Percentiles rank a stretch among this genome's conserved stretches.
Conservation (phyloP, 73 alveolate genomes). For the Paraurostyla sp. region DNA sequence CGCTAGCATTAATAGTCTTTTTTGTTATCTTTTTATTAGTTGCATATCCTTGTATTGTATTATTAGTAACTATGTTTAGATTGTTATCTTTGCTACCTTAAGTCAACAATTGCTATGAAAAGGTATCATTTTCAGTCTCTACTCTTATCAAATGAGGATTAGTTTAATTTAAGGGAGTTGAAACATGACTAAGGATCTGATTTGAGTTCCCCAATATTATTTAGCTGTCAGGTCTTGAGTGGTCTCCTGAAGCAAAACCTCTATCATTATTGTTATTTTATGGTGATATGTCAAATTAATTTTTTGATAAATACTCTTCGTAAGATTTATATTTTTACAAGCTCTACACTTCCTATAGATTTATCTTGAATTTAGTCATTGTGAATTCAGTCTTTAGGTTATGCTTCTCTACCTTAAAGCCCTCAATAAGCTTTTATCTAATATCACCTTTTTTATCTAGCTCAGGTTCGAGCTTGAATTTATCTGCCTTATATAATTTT, state of each 20-base stretch:
- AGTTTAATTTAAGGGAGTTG: not conserved
- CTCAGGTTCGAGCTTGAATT: slow-evolving; percentile 42
- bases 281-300: not conserved
- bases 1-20: slow-evolving; percentile 58
- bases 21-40: slow-evolving; percentile 40
- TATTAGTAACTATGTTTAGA: slow-evolving; percentile 2
- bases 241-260: not conserved
- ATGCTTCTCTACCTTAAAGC: slow-evolving; percentile 46
- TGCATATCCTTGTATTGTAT: slow-evolving; percentile 32
- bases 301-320: slow-evolving; percentile 21
- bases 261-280: not conserved
- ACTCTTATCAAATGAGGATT: slow-evolving; percentile 27
- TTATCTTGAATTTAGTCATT: slow-evolving; percentile 52
- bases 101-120: not conserved
- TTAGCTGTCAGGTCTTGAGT: too few relatives aligned
- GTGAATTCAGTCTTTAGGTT: slow-evolving; percentile 52
- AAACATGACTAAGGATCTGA: not conserved
- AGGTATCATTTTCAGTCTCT: slow-evolving; percentile 11
- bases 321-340: not conserved
- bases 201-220: too few relatives aligned
- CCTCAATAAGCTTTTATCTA: slow-evolving; percentile 22
- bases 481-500: slow-evolving; percentile 47
- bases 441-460: slow-evolving; percentile 55
- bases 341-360: not conserved
- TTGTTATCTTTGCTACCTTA: not conserved